A percentile compares a stretch with the other conserved stretches of the same genome.
These are phyloP conservation scores for Maudiozyma turicensis DNA, from an alignment of 805 yeast species.

Conservation along the genomic window DNA sequence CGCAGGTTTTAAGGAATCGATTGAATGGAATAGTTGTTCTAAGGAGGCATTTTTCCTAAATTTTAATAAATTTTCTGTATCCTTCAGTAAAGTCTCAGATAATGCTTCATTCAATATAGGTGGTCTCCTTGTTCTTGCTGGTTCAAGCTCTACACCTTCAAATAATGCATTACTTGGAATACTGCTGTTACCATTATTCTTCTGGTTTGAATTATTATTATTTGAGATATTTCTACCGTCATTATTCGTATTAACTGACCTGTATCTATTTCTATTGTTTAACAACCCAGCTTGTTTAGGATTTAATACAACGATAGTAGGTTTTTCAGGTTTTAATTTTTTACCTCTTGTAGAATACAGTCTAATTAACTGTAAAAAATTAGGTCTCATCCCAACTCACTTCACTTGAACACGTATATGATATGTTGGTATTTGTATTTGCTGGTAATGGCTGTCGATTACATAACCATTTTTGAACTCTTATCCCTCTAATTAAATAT, in stretches of 20 bases:
- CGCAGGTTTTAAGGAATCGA: conserved; percentile 20
- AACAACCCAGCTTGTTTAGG: conserved; percentile 22
- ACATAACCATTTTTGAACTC: too few relatives aligned
- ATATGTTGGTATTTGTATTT: too few relatives aligned
- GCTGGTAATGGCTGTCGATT: too few relatives aligned
- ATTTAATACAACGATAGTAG: conserved; percentile 22
- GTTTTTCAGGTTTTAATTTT: conserved; percentile 22
- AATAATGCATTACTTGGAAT: conserved; percentile 9
- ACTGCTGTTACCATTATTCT: not conserved
- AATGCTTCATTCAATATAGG: not conserved
- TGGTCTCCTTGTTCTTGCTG: not conserved
- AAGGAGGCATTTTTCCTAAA: conserved; percentile 17
- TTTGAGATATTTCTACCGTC: not conserved
- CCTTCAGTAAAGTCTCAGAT: not conserved
- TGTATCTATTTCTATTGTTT: not conserved
- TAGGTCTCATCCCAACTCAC: not conserved
- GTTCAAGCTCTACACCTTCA: conserved; percentile 21
- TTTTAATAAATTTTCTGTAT: conserved; percentile 13
- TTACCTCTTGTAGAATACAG: conserved; percentile 14
- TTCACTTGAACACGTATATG: too few relatives aligned
- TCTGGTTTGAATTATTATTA: not conserved
- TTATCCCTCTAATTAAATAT: too few relatives aligned
- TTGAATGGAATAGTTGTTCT: conserved; percentile 22
- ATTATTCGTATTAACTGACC: not conserved
- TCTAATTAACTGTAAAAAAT: not conserved